Percentiles rank a stretch among this genome's conserved stretches.
These are phyloP conservation scores for Cubamyces sp. DNA, from an alignment of 768 basidiomycete species.

Conservation along the genomic window DNA sequence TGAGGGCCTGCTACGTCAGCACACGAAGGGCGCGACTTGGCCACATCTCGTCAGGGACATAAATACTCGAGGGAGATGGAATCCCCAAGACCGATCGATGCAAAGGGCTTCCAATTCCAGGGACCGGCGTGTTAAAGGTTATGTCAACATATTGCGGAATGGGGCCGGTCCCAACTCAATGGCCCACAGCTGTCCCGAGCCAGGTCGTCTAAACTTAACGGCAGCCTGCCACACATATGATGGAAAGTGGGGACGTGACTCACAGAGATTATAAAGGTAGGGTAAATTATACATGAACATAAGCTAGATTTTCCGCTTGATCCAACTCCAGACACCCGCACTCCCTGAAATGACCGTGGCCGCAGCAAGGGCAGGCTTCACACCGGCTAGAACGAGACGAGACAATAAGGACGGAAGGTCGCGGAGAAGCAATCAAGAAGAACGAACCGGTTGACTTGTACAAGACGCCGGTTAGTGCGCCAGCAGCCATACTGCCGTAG, in stretches of 20 bases:
- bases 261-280: slow-evolving; percentile 31
- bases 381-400: slow-evolving; percentile 69
- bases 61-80: slow-evolving; percentile 17
- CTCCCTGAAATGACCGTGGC: slow-evolving; percentile 87
- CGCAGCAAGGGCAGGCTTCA: slow-evolving; percentile 86
- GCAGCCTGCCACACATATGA: slow-evolving; percentile 9
- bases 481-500: slow-evolving; percentile 89
- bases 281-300: slow-evolving; percentile 48
- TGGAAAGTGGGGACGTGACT: slow-evolving; percentile 29
- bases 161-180: slow-evolving; percentile 23
- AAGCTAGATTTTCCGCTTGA: slow-evolving; percentile 85
- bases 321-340: slow-evolving; percentile 93
- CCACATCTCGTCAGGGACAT: slow-evolving; percentile 20
- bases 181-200: slow-evolving; percentile 16
- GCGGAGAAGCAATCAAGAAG: slow-evolving; percentile 36
- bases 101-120: slow-evolving; percentile 22
- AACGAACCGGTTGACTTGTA: slow-evolving; percentile 92
- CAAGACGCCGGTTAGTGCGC: slow-evolving; percentile 85
- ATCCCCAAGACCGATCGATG: slow-evolving; percentile 22
- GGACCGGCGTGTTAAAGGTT: slow-evolving; percentile 22
- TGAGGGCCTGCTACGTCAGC: slow-evolving; percentile 21
- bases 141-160: slow-evolving; percentile 21
- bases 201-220: slow-evolving; percentile 26
- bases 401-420: slow-evolving; percentile 34
- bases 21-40: slow-evolving; percentile 19